Percentiles rank a stretch among this genome's conserved stretches.
Conservation (phyloP, 1,284 basidiomycete species). For the Pascua guehoae region DNA sequence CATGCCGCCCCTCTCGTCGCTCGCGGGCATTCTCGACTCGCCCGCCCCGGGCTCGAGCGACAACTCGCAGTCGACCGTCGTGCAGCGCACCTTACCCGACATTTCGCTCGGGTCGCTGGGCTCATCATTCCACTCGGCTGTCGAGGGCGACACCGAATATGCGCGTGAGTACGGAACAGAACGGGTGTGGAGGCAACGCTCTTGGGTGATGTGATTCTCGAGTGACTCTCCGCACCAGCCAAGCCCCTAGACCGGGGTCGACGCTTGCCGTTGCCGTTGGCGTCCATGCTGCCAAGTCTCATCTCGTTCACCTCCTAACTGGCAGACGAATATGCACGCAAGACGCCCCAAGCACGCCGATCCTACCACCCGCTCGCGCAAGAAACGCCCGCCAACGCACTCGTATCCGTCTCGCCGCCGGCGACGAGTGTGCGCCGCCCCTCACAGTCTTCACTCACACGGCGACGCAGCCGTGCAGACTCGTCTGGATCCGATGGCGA, state of each 20-base stretch:
- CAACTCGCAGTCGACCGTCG: slow-evolving; percentile 21
- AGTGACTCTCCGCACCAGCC: too few relatives aligned
- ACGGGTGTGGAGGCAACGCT: too few relatives aligned
- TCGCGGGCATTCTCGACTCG: slow-evolving; percentile 39
- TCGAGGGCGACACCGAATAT: slow-evolving; percentile 28
- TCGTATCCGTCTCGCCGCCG: too few relatives aligned
- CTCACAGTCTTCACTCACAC: background rate
- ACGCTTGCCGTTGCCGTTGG: too few relatives aligned
- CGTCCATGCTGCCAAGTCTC: too few relatives aligned
- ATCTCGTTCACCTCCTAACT: too few relatives aligned
- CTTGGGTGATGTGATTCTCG: too few relatives aligned
- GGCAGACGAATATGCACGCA: too few relatives aligned
- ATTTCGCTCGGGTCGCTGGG: slow-evolving; percentile 46
- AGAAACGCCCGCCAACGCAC: too few relatives aligned
- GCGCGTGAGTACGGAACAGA: background rate
- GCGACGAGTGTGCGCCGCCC: background rate
- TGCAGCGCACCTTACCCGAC: slow-evolving; percentile 40
- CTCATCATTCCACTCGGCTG: slow-evolving; percentile 44
- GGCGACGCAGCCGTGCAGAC: slow-evolving; percentile 6
- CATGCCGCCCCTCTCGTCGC: slow-evolving; percentile 34
- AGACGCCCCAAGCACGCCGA: too few relatives aligned
- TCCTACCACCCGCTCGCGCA: too few relatives aligned
- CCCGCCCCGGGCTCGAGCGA: slow-evolving; percentile 31
- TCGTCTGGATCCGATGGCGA: slow-evolving; percentile 19
- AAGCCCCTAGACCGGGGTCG: too few relatives aligned